Evolutionary conservation across 176 grass and related monocot genomes (phyloP), one percentile per base, ranked within the genome.

Genomic region (Avena atlantica): DNA sequence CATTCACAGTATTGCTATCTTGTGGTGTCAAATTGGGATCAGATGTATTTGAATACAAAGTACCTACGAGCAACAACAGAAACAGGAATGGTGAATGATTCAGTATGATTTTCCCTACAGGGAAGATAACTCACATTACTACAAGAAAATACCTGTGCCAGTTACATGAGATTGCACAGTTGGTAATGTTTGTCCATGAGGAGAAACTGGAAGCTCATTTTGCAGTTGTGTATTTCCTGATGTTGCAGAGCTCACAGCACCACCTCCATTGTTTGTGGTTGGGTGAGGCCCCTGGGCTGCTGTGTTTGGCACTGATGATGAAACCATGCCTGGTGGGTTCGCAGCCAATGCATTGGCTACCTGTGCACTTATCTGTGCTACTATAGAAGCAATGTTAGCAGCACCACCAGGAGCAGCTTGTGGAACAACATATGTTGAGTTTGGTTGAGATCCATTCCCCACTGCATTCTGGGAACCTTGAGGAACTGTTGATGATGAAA

Each of bases 351-450:
- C 91, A 93, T 72, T 91, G 63, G 82, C 83, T 78, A 92, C 58
- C 25, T 79, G 75, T 75, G 86, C 70, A 83, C 65, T 89, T 76
- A 87, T 78, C 51, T 97, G 93, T 88, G 90, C 81, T 66, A 85
- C 80, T 79, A 95, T 58, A 60, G 92, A 84, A 88, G 90, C 81
- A 67, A 93, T 27, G 87, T 78, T 80, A 89, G 69, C 52, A 91
- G 86, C 61, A 83, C 84, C 88, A 85, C 84, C 90, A 82, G 85
- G 69, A 87, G 88, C 87, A 85, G 78, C 83, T 83, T 93, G 90
- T 82, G 74, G 87, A 78, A 79, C 11, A 88, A 48, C 23, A 76
- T 61, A 56, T 81, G 90, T 36, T 21, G 75, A 57, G 79, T 84
- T 89, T 49, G 77, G 90, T 64, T 93, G 86, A 84, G 78, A 70